Conservation (phyloP, 176 grass and related monocot genomes). For the Musa beccarii region DNA sequence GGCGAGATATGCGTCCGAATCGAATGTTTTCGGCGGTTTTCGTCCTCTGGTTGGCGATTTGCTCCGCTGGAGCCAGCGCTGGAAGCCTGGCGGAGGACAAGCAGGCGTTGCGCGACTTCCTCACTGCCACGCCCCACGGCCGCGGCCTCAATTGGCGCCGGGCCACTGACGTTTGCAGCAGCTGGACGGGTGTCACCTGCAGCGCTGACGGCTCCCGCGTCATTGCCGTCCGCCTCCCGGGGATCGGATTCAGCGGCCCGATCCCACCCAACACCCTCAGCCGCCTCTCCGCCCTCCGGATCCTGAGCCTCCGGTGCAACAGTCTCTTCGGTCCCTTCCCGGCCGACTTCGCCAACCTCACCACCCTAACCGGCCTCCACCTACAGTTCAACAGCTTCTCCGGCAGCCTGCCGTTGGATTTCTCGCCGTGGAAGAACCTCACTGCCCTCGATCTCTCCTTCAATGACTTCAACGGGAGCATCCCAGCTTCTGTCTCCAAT, state of each 20-base stretch:
- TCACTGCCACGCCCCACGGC: conserved; percentile 11
- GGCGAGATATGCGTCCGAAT: background rate
- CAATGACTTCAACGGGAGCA: conserved; percentile 44
- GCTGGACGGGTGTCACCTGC: conserved; percentile 84
- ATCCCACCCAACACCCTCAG: conserved; percentile 50
- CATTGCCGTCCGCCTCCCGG: conserved; percentile 55
- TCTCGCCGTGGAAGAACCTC: conserved; percentile 18
- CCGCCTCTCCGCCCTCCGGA: conserved; percentile 48
- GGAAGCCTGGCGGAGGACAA: conserved; percentile 47
- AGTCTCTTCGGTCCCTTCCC: conserved; percentile 44
- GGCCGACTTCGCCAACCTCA: conserved; percentile 36
- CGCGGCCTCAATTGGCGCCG: conserved; percentile 52
- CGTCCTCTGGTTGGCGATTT: conserved; percentile 6
- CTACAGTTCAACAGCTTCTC: conserved; percentile 72
- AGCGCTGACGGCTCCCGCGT: conserved; percentile 41
- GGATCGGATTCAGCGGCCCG: conserved; percentile 45
- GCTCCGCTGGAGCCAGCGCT: background rate
- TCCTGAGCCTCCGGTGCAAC: conserved; percentile 82
- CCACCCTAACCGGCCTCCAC: conserved; percentile 46
- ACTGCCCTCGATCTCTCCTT: conserved; percentile 81
- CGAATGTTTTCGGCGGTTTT: conserved; percentile 13
- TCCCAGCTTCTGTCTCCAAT: conserved; percentile 37
- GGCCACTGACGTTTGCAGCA: conserved; percentile 31
- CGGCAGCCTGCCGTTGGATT: conserved; percentile 20
- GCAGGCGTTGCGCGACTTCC: conserved; percentile 54